Conservation (phyloP, 345 rosid genomes). For the Trapa incisa region DNA sequence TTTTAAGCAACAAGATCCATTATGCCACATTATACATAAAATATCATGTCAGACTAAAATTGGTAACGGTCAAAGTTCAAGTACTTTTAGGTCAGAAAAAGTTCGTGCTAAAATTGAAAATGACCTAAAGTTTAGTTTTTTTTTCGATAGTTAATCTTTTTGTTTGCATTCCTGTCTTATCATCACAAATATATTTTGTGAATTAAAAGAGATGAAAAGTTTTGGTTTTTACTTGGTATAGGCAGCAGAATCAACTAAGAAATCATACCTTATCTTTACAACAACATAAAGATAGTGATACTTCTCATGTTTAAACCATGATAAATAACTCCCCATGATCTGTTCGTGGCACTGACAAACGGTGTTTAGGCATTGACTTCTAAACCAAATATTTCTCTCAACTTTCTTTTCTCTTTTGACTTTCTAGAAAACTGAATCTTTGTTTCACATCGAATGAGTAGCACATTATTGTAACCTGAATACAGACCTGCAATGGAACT, state of each 20-base stretch:
- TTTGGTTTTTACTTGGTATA: background rate
- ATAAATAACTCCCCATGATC: background rate
- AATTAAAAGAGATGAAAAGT: background rate
- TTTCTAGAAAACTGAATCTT: background rate
- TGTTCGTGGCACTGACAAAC: background rate
- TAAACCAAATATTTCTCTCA: background rate
- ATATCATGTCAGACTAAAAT: too few relatives aligned
- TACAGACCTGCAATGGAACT: background rate
- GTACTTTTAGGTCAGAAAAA: too few relatives aligned
- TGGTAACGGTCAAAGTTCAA: too few relatives aligned
- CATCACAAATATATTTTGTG: background rate
- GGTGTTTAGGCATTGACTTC: background rate
- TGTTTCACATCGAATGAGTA: background rate
- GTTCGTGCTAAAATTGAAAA: too few relatives aligned
- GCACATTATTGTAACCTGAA: background rate
- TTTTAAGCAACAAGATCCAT: too few relatives aligned
- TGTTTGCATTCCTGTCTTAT: too few relatives aligned
- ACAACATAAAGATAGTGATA: background rate
- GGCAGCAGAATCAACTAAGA: background rate
- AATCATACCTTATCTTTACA: background rate
- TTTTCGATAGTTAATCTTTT: too few relatives aligned
- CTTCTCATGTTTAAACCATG: background rate
- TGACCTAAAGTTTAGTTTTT: too few relatives aligned
- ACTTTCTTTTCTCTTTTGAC: constrained; percentile 1
- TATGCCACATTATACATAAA: too few relatives aligned